These are phyloP conservation scores for Alternaria incomplexa DNA, from an alignment of 2,329 filamentous ascomycete genomes.

Conservation along the genomic window DNA sequence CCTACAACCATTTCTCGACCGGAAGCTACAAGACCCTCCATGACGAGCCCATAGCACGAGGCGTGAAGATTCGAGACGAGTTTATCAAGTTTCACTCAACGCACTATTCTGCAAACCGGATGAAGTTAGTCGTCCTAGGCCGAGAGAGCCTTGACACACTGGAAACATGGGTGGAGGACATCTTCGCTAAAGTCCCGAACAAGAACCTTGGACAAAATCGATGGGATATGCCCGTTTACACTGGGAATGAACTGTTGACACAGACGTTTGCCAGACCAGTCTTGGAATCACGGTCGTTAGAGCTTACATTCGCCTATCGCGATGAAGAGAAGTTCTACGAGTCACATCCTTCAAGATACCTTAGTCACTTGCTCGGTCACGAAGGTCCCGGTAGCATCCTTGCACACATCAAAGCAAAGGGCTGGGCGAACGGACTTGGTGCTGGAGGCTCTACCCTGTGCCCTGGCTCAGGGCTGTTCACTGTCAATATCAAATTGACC, in stretches of 20 bases:
- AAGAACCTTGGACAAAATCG: constrained; percentile 74
- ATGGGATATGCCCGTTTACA: constrained; percentile 70
- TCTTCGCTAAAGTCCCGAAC: constrained; percentile 82
- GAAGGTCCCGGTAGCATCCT: constrained; percentile 93
- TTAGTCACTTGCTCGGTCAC: constrained; percentile 88
- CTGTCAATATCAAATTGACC: constrained; percentile 78
- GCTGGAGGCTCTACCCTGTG: constrained; percentile 79
- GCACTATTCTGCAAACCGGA: constrained; percentile 90
- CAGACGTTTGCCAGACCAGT: constrained; percentile 90
- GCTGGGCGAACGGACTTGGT: constrained; percentile 84
- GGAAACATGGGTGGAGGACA: constrained; percentile 81
- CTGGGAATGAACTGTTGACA: constrained; percentile 66
- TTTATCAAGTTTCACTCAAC: constrained; percentile 91
- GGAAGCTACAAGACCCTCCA: constrained; percentile 87
- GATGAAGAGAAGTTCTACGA: constrained; percentile 83
- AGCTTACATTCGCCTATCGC: constrained; percentile 81
- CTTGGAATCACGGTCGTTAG: constrained; percentile 81
- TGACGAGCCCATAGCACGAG: constrained; percentile 76
- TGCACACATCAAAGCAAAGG: constrained; percentile 86
- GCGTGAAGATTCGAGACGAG: constrained; percentile 84
- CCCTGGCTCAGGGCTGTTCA: constrained; percentile 81
- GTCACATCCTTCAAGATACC: constrained; percentile 81
- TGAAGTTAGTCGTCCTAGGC: constrained; percentile 89
- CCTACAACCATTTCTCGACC: constrained; percentile 90
- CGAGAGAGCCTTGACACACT: constrained; percentile 81